Percentiles rank a stretch among this genome's conserved stretches.
phyloP scores from a whole-genome alignment of 352 stramenopile genomes.

The Phytopythium vexans region DNA sequence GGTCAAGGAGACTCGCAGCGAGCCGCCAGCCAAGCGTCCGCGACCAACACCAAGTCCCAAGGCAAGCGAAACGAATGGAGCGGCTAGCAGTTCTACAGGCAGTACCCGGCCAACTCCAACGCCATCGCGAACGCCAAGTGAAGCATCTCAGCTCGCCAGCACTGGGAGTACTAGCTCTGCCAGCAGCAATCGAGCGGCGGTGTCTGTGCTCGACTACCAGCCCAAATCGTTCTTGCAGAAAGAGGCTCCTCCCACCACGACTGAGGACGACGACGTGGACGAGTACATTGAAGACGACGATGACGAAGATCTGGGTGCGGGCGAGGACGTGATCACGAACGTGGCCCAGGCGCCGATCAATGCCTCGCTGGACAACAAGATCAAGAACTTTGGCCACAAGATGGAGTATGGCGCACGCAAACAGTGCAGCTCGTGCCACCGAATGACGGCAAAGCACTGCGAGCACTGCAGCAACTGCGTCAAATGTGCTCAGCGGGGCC shows the following conservation, averaged over 20 bases:
- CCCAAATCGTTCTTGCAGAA: constrained; percentile 68
- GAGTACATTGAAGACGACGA: constrained; percentile 71
- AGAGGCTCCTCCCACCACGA: constrained; percentile 19
- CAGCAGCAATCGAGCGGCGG: constrained; percentile 16
- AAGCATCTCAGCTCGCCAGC: too few species aligned
- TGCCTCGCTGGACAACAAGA: constrained; percentile 72
- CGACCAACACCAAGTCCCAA: constrained; percentile 12
- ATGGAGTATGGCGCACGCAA: constrained; percentile 74
- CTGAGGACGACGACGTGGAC: constrained; percentile 50
- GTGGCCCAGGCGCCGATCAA: constrained; percentile 62
- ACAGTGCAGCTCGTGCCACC: constrained; percentile 61
- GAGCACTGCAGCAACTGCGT: constrained; percentile 59
- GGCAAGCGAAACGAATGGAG: constrained; percentile 9
- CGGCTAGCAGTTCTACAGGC: constrained; percentile 10
- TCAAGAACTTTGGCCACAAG: constrained; percentile 55
- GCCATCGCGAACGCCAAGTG: too few species aligned
- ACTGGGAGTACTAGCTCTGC: too few species aligned
- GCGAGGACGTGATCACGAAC: constrained; percentile 61
- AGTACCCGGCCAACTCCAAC: constrained; percentile 9
- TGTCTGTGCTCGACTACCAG: constrained; percentile 68
- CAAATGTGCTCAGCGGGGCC: constrained; percentile 74
- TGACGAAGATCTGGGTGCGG: constrained; percentile 30
- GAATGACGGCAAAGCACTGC: constrained; percentile 78
- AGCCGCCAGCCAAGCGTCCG: constrained; percentile 11
- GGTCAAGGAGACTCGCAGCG: constrained; percentile 29